Evolutionary conservation across 345 rosid species (phyloP).

Genomic region (Reutealis trisperma): DNA sequence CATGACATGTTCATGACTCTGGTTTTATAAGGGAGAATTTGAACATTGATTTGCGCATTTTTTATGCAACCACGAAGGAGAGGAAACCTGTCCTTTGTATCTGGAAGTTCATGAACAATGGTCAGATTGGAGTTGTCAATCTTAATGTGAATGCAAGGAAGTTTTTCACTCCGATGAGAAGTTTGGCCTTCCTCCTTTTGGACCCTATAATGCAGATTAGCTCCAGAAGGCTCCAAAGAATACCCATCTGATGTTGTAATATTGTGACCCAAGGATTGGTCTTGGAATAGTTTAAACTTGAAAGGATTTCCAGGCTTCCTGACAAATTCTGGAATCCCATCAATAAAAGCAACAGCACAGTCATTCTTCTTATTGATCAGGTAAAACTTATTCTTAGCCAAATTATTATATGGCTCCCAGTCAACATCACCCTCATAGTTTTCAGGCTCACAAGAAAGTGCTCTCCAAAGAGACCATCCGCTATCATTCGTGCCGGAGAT

Average conservation of each 20-base stretch:
- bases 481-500: slow-evolving; percentile 58
- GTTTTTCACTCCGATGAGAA: slow-evolving; percentile 42
- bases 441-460: slow-evolving; percentile 51
- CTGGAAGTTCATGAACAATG: slow-evolving; percentile 72
- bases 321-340: slow-evolving; percentile 82
- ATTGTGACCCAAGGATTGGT: slow-evolving; percentile 34
- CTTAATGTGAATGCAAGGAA: slow-evolving; percentile 55
- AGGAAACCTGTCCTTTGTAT: slow-evolving; percentile 65
- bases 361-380: slow-evolving; percentile 82
- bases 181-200: slow-evolving; percentile 35
- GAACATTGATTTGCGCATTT: slow-evolving; percentile 51
- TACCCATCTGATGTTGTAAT: slow-evolving; percentile 26
- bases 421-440: slow-evolving; percentile 54
- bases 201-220: slow-evolving; percentile 26
- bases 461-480: slow-evolving; percentile 65
- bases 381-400: slow-evolving; percentile 64
- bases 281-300: slow-evolving; percentile 75
- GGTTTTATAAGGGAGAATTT: slow-evolving; percentile 58
- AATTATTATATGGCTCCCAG: slow-evolving; percentile 62
- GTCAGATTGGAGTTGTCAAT: slow-evolving; percentile 60
- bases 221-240: slow-evolving; percentile 31
- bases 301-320: slow-evolving; percentile 89
- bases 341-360: slow-evolving; percentile 70
- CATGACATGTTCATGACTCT: slow-evolving; percentile 62
- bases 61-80: slow-evolving; percentile 62